These are phyloP conservation scores for Lentinus tigrinus DNA, from an alignment of 768 basidiomycete species.

Conservation along the genomic window DNA sequence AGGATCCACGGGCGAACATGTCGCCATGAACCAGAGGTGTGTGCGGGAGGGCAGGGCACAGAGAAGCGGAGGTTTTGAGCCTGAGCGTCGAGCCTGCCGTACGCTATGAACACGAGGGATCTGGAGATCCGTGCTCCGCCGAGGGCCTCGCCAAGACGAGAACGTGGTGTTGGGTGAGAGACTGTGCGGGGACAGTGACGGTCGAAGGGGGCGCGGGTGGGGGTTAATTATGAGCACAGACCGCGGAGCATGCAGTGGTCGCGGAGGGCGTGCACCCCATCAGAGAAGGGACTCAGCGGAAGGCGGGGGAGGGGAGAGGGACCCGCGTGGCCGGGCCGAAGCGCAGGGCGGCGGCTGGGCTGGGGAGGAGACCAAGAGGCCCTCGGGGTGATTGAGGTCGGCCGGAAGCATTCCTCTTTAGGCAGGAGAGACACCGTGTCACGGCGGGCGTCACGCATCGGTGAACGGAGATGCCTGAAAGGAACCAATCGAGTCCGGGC, in stretches of 20 bases:
- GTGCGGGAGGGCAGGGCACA: background rate
- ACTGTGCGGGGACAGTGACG: background rate
- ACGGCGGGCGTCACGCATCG: slow-evolving; percentile 7
- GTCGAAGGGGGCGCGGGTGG: too few species aligned
- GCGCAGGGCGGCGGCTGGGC: background rate
- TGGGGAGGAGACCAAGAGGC: background rate
- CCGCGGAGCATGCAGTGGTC: too few species aligned
- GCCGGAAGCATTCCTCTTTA: background rate
- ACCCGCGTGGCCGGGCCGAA: too few species aligned
- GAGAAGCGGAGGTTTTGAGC: too few species aligned
- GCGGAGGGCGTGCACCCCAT: too few species aligned
- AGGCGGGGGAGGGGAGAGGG: too few species aligned
- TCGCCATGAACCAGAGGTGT: background rate
- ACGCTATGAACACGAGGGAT: background rate
- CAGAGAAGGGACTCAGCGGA: too few species aligned
- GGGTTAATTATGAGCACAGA: too few species aligned
- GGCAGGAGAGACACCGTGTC: slow-evolving; percentile 1
- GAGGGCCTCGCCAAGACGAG: background rate
- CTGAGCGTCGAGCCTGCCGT: background rate
- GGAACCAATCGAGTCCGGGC: slow-evolving; percentile 4
- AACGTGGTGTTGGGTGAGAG: slow-evolving; percentile 1
- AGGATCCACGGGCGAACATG: background rate
- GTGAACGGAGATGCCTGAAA: slow-evolving; percentile 15
- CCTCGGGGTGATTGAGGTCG: slow-evolving; percentile 2
- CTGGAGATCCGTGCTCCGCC: slow-evolving; percentile 1